phyloP scores from a whole-genome alignment of 305 asterid species.

The Fraxinus latifolia region DNA sequence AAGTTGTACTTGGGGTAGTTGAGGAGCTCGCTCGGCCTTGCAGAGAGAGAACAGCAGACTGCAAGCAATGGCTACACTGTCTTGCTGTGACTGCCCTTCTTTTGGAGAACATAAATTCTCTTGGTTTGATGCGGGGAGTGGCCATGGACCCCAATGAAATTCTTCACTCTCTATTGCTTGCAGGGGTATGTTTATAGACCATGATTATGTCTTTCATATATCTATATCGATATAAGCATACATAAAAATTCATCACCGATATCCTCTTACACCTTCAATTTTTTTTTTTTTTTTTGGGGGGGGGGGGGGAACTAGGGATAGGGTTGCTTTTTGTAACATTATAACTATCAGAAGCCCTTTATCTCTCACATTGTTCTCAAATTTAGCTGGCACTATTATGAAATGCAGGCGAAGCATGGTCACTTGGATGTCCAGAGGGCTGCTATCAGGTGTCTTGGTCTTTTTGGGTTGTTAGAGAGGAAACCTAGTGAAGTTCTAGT shows the following conservation, averaged over 20 bases:
- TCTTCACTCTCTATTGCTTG: conserved; percentile 79
- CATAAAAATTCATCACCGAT: not conserved
- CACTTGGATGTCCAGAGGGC: conserved; percentile 89
- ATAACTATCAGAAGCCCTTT: not conserved
- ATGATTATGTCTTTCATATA: not conserved
- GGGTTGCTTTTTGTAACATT: not conserved
- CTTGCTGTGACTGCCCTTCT: conserved; percentile 81
- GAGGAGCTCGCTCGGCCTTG: conserved; percentile 90
- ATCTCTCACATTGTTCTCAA: conserved; percentile 1
- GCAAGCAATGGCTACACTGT: conserved; percentile 86
- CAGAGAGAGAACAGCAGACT: conserved; percentile 92
- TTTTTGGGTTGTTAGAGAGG: conserved; percentile 77
- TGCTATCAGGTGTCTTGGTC: conserved; percentile 86
- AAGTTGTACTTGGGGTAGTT: conserved; percentile 61
- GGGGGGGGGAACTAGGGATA: not conserved
- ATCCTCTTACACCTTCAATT: not conserved
- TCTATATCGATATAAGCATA: not conserved
- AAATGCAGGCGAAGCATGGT: conserved; percentile 75
- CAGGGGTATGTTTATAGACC: conserved; percentile 64
- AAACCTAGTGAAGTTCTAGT: conserved; percentile 62
- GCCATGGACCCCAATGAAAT: conserved; percentile 76
- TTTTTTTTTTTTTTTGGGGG: not conserved
- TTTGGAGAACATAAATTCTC: conserved; percentile 70
- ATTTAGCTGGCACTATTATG: conserved; percentile 17
- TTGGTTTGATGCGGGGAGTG: conserved; percentile 61